phyloP scores from a whole-genome alignment of 495 filamentous ascomycete genomes.

The Glonium stellatum region DNA sequence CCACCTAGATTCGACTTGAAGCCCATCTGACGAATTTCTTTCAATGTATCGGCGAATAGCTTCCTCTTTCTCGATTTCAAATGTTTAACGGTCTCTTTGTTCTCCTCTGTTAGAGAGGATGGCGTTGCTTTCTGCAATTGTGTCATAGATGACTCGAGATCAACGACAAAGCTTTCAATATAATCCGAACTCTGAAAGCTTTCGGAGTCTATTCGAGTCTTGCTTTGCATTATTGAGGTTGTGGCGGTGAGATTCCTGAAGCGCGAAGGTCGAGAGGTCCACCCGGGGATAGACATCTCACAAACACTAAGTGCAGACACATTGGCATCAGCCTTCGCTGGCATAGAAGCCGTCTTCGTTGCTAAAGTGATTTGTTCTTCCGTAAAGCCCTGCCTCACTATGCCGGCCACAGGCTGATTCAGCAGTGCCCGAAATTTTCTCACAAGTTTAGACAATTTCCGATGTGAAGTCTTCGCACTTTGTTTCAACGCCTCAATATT shows the following conservation, averaged over 20 bases:
- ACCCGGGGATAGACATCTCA: constrained; percentile 40
- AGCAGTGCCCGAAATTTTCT: constrained; percentile 76
- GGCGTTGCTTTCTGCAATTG: constrained; percentile 78
- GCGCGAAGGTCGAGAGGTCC: constrained; percentile 57
- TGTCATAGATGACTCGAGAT: constrained; percentile 59
- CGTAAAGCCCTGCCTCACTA: constrained; percentile 61
- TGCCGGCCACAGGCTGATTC: constrained; percentile 57
- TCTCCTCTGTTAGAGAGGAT: constrained; percentile 66
- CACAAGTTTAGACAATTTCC: constrained; percentile 84
- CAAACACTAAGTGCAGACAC: constrained; percentile 4
- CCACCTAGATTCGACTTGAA: constrained; percentile 70
- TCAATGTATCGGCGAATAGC: constrained; percentile 80
- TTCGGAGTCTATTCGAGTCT: constrained; percentile 46
- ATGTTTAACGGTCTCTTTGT: constrained; percentile 71
- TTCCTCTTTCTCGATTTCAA: constrained; percentile 87
- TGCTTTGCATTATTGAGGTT: constrained; percentile 53
- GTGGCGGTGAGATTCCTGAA: constrained; percentile 64
- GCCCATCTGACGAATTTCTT: constrained; percentile 77
- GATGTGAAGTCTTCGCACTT: constrained; percentile 81
- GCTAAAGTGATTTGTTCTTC: constrained; percentile 31
- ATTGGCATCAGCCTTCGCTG: constrained; percentile 11
- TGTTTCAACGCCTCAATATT: constrained; percentile 83
- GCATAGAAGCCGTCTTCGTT: background rate
- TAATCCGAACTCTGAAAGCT: constrained; percentile 52
- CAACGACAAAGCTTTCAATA: constrained; percentile 58